phyloP scores from a whole-genome alignment of 768 basidiomycete genomes.

The Boletus coccyginus region DNA sequence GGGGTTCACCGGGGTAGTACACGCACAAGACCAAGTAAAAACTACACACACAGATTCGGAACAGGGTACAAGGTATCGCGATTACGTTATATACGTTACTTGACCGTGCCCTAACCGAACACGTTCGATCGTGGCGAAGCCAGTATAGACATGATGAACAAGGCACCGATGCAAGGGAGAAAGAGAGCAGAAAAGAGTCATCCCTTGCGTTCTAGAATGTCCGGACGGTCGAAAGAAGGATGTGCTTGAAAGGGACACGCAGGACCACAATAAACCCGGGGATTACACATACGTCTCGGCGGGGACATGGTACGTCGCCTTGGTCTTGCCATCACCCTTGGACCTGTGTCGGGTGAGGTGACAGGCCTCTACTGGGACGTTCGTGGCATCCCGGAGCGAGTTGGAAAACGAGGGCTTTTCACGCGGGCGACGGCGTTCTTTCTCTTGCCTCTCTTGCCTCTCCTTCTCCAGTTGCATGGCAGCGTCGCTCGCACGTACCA shows the following conservation, averaged over 20 bases:
- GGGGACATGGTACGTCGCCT: constrained; percentile 6
- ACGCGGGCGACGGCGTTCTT: constrained; percentile 28
- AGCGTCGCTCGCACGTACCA: constrained; percentile 51
- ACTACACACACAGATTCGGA: constrained; percentile 9
- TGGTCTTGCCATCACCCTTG: constrained; percentile 15
- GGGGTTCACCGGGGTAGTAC: constrained; percentile 12
- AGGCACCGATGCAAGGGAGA: background rate
- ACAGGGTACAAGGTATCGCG: constrained; percentile 22
- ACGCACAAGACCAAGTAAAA: background rate
- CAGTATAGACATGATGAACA: constrained; percentile 10
- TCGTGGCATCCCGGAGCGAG: constrained; percentile 31
- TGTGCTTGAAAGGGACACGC: too few species aligned
- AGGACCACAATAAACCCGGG: too few species aligned
- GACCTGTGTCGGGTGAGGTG: constrained; percentile 20
- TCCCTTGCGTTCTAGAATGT: constrained; percentile 20
- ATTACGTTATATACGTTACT: constrained; percentile 21
- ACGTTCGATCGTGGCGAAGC: constrained; percentile 2
- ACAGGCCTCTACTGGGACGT: constrained; percentile 18
- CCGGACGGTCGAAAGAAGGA: background rate
- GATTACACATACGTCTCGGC: constrained; percentile 17
- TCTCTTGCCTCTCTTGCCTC: constrained; percentile 34
- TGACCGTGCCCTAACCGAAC: background rate
- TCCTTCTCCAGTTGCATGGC: constrained; percentile 53
- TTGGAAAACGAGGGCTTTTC: constrained; percentile 13
- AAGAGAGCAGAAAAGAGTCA: background rate